These are phyloP conservation scores for Rhizophora apiculata DNA, from an alignment of 345 rosid species.

Conservation along the genomic window DNA sequence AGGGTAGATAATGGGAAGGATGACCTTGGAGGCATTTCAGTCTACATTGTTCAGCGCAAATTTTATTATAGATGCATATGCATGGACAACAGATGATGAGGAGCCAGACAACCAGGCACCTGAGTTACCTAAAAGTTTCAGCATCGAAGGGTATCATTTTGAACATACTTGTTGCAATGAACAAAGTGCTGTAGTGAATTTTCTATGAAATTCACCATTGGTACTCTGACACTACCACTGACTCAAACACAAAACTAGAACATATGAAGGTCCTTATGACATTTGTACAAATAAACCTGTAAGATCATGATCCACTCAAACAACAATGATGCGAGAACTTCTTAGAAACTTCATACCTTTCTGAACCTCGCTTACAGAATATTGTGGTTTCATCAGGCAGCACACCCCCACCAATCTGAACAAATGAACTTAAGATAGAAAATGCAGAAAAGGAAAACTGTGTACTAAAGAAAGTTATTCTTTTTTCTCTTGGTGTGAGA, in stretches of 20 bases:
- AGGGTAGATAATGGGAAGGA: neutral
- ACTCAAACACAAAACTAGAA: neutral
- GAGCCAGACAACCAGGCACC: neutral
- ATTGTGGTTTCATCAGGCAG: conserved; percentile 84
- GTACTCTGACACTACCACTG: neutral
- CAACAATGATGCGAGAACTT: neutral
- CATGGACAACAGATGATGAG: neutral
- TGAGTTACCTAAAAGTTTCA: neutral
- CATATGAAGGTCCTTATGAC: conserved; percentile 2
- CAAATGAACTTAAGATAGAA: conserved; percentile 29
- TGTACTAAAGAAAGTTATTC: conserved; percentile 3
- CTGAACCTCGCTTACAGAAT: conserved; percentile 84
- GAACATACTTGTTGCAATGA: too few species aligned
- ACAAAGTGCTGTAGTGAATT: neutral
- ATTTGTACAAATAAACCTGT: conserved; percentile 2
- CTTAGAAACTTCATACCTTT: conserved; percentile 54
- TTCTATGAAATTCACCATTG: neutral
- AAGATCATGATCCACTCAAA: conserved; percentile 9
- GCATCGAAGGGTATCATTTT: too few species aligned
- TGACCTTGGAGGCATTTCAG: conserved; percentile 15
- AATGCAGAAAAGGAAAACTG: neutral
- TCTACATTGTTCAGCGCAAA: conserved; percentile 2
- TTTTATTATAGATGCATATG: neutral
- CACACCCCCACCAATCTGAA: conserved; percentile 89
- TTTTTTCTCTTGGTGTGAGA: conserved; percentile 7